Evolutionary conservation across 768 basidiomycete species (phyloP), one percentile per base, ranked within the genome.

Genomic region (Floccularia luteovirens): DNA sequence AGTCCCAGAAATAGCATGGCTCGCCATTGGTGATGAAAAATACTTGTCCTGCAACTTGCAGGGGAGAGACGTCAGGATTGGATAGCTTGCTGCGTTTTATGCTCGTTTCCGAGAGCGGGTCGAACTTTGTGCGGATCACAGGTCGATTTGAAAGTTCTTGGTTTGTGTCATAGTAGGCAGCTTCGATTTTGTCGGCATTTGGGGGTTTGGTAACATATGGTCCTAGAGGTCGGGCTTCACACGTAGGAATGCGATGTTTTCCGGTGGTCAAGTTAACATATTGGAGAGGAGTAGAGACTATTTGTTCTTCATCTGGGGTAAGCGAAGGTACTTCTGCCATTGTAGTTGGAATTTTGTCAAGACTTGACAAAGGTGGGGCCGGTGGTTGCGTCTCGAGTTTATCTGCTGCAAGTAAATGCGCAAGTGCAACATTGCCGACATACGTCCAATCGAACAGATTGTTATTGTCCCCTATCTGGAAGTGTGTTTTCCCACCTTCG

Each of bases 1-100:
- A 82, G 63, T 96, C 92, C 94, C 94, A 99, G 67, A 97, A 97
- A 61, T 90, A 89, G 41, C 82, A 72, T 2, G 93, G 94, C 56
- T 98, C 93, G 46, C 92, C 91, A 54, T 98, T 98, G 42, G 92
- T 93, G 62, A 99, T 88, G 72, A 91, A 94, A 68, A 92, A 99
- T 2, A 64, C 88, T 58, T 97, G 88, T 0, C 94, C 94, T 3
- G 90, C 92, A 39, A 97, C 88, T 48, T 82, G 74, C 6, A 91
- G 69, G 5, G 81, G 78, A 37, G 74, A 72, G 0, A 57, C 57
- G 4, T 71, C 64, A 28, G 68, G 64, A 34, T 63, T 48, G 19
- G 52, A 47, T 13, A 74, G 48, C 48, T 75, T 74, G 20, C 72
- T 63, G 32, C 72, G 66, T 22, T 66, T 70, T 40, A 90, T 62